phyloP scores from a whole-genome alignment of 176 grass and related monocot genomes.

The Olyra latifolia region DNA sequence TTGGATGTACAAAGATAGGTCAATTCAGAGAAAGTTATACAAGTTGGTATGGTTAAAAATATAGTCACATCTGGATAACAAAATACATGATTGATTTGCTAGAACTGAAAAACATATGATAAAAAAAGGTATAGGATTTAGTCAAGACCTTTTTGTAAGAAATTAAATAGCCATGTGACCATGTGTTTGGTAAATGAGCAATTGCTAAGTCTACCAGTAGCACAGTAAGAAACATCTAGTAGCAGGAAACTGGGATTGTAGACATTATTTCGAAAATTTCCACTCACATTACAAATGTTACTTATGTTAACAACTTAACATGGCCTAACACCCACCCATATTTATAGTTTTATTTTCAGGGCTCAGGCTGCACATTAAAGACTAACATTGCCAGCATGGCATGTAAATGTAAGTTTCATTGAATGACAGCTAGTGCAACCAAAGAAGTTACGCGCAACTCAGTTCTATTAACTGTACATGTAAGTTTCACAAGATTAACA shows the following conservation, averaged over 20 bases:
- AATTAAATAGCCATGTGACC: neutral
- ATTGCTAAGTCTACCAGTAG: constrained; percentile 3
- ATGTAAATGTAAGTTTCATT: neutral
- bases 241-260: neutral
- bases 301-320: neutral
- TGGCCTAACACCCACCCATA: constrained; percentile 12
- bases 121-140: constrained; percentile 8
- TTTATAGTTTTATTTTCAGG: neutral
- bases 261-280: constrained; percentile 1
- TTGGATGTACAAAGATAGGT: constrained; percentile 22
- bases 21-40: neutral
- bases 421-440: neutral
- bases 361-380: neutral
- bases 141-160: neutral
- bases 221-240: neutral
- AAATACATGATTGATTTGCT: neutral
- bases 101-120: neutral
- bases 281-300: neutral
- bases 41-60: neutral
- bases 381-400: neutral
- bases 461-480: neutral
- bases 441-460: constrained; percentile 18
- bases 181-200: constrained; percentile 3
- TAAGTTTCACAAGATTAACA: constrained; percentile 17
- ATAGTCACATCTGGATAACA: constrained; percentile 5